Evolutionary conservation across 2,329 filamentous ascomycete species (phyloP).

Genomic region (Pseudogymnoascus sp.): DNA sequence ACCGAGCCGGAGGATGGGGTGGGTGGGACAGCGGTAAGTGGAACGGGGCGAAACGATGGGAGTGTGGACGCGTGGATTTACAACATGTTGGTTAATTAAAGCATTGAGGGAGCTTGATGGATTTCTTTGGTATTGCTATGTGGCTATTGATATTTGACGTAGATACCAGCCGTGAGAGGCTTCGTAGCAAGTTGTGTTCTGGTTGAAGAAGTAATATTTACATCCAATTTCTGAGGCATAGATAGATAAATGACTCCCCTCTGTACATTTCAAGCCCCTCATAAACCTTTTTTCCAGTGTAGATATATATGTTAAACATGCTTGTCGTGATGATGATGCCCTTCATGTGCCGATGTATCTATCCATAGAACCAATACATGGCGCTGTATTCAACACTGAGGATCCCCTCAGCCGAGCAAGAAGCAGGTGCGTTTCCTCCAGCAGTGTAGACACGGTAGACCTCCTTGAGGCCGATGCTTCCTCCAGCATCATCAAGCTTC

Average conservation of each 20-base stretch:
- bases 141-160: not conserved
- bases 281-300: not conserved
- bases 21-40: not conserved
- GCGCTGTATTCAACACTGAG: conserved; percentile 24
- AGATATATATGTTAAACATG: not conserved
- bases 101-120: not conserved
- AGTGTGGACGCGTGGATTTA: not conserved
- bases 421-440: conserved; percentile 19
- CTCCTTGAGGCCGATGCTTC: conserved; percentile 17
- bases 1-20: not conserved
- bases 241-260: not conserved
- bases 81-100: not conserved
- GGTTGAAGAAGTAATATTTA: not conserved
- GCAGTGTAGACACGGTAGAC: conserved; percentile 28
- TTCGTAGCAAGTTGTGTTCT: not conserved
- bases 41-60: not conserved
- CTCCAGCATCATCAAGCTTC: conserved; percentile 21
- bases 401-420: conserved; percentile 17
- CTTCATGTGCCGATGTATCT: not conserved
- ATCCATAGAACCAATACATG: conserved; percentile 25
- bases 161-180: not conserved
- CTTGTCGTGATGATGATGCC: not conserved
- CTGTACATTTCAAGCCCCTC: not conserved
- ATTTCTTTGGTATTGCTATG: conserved; percentile 2
- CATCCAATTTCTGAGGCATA: not conserved